phyloP scores from a whole-genome alignment of 2,329 filamentous ascomycete species.

The Zelopaecilomyces penicillatus region DNA sequence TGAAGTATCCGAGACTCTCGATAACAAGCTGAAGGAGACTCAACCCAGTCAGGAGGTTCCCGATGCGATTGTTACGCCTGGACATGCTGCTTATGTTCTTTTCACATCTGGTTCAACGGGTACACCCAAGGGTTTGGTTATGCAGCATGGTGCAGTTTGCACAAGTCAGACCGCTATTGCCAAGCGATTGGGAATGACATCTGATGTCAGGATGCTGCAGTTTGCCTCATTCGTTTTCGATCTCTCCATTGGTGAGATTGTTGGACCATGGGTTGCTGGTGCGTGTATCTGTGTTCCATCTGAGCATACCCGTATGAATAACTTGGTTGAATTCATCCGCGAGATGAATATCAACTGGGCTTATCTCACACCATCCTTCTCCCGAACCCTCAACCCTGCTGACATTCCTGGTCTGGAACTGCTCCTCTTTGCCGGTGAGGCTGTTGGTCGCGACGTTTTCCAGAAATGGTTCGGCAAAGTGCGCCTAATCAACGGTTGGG shows the following conservation, averaged over 20 bases:
- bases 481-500: slow-evolving; percentile 13
- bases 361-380: slow-evolving; percentile 11
- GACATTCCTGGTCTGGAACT: slow-evolving; percentile 8
- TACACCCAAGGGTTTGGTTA: slow-evolving; percentile 11
- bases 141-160: slow-evolving; percentile 9
- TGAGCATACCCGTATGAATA: slow-evolving; percentile 7
- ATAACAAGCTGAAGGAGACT: background rate
- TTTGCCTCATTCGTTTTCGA: slow-evolving; percentile 14
- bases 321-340: slow-evolving; percentile 7
- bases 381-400: slow-evolving; percentile 7
- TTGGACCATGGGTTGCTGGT: slow-evolving; percentile 9
- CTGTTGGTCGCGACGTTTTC: slow-evolving; percentile 8
- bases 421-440: slow-evolving; percentile 11
- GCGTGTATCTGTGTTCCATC: slow-evolving; percentile 12
- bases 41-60: background rate
- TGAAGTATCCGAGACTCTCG: slow-evolving; percentile 5
- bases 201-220: slow-evolving; percentile 10
- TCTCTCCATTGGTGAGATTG: slow-evolving; percentile 9
- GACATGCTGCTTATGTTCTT: slow-evolving; percentile 10
- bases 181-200: slow-evolving; percentile 2
- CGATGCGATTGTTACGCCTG: slow-evolving; percentile 3
- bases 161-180: slow-evolving; percentile 6
- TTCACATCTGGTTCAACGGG: slow-evolving; percentile 12
- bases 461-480: slow-evolving; percentile 9
- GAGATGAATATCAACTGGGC: slow-evolving; percentile 3